These are phyloP conservation scores for Solanum peruvianum DNA, from an alignment of 257 asterid genomes.

Conservation along the genomic window DNA sequence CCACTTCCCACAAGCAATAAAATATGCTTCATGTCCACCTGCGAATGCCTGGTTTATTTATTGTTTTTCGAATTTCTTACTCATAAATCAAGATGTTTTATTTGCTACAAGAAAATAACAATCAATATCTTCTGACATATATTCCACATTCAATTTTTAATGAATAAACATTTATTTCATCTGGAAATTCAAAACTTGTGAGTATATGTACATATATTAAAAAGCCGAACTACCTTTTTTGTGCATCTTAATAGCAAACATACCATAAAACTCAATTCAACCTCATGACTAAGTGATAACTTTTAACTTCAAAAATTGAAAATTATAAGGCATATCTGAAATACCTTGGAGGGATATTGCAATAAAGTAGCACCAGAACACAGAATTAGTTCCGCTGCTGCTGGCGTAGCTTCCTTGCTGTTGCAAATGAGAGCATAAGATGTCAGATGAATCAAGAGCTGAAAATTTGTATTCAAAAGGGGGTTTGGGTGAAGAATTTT, in stretches of 20 bases:
- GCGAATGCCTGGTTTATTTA: constrained; percentile 80
- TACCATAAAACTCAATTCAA: background rate
- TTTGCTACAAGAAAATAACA: background rate
- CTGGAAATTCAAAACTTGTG: background rate
- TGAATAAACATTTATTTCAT: background rate
- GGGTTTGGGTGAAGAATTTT: background rate
- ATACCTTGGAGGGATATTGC: constrained; percentile 87
- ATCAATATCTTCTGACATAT: constrained; percentile 1
- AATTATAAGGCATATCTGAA: background rate
- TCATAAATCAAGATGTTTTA: background rate
- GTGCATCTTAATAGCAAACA: background rate
- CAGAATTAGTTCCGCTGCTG: constrained; percentile 27
- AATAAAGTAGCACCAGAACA: constrained; percentile 67
- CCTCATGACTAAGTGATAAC: background rate
- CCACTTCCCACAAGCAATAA: constrained; percentile 59
- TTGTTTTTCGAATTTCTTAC: constrained; percentile 45
- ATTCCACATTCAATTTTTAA: background rate
- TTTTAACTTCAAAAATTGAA: background rate
- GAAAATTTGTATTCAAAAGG: background rate
- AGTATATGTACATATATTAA: background rate
- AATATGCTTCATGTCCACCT: constrained; percentile 97
- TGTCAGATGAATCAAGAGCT: background rate
- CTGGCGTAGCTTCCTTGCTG: constrained; percentile 37
- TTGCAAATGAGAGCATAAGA: constrained; percentile 7
- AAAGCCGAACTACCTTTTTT: background rate